These are phyloP conservation scores for Amyloporia xantha DNA, from an alignment of 768 basidiomycete species.

Conservation along the genomic window DNA sequence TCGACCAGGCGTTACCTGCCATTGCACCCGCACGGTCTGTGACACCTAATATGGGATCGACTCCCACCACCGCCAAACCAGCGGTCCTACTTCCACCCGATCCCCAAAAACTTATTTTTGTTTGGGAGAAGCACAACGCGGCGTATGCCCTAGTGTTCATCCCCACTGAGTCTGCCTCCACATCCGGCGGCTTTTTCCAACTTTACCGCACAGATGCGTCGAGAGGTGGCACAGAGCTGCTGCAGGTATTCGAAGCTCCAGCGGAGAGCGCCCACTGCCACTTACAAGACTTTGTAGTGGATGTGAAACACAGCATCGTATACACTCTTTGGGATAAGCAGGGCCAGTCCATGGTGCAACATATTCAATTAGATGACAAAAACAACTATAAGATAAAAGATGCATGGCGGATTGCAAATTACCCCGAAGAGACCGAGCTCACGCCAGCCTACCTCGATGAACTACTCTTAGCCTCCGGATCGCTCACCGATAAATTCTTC, in stretches of 20 bases:
- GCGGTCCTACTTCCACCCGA: conserved; percentile 51
- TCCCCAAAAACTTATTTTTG: conserved; percentile 56
- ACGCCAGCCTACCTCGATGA: conserved; percentile 89
- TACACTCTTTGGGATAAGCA: conserved; percentile 79
- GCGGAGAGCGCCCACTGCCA: conserved; percentile 56
- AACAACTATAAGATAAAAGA: conserved; percentile 24
- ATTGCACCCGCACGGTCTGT: conserved; percentile 26
- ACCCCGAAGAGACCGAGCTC: conserved; percentile 67
- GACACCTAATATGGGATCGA: conserved; percentile 26
- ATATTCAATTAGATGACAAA: conserved; percentile 31
- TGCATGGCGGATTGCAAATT: conserved; percentile 50
- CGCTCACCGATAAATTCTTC: conserved; percentile 74
- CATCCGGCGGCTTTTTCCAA: conserved; percentile 77
- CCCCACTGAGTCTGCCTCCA: conserved; percentile 55
- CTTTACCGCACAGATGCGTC: conserved; percentile 49
- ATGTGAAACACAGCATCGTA: conserved; percentile 35
- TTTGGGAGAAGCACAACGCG: conserved; percentile 38
- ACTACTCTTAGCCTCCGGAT: conserved; percentile 61
- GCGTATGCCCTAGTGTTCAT: conserved; percentile 62
- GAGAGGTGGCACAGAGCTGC: conserved; percentile 42
- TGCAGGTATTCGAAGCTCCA: conserved; percentile 56
- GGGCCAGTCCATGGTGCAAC: conserved; percentile 60
- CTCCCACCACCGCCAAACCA: conserved; percentile 28
- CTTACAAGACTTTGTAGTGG: conserved; percentile 70
- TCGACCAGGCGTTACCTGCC: conserved; percentile 46